A percentile compares a stretch with the other conserved stretches of the same genome.
These are phyloP conservation scores for Tetraselmis chui DNA, from an alignment of 139 green algal genomes.

Conservation along the genomic window DNA sequence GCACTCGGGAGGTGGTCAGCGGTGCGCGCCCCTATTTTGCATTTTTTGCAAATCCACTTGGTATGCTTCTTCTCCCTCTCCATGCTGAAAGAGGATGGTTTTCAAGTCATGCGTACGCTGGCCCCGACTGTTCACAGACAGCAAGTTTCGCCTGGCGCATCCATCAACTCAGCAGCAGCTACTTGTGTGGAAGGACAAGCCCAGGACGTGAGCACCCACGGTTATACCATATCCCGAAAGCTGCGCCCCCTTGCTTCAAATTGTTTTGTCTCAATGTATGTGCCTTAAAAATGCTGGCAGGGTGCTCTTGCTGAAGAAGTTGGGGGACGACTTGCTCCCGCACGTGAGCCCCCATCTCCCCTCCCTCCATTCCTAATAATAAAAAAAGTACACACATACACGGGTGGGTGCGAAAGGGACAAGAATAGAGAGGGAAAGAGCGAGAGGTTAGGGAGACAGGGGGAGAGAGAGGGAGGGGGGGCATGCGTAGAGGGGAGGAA, in stretches of 20 bases:
- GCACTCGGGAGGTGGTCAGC: neutral
- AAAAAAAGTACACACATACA: neutral
- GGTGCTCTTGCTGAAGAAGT: slow-evolving; percentile 94
- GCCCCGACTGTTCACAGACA: too few species aligned
- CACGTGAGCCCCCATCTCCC: slow-evolving; percentile 28
- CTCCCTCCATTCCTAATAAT: slow-evolving; percentile 40
- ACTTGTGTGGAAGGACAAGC: slow-evolving; percentile 86
- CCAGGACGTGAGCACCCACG: slow-evolving; percentile 49
- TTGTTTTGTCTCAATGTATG: neutral
- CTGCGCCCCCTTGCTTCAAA: neutral
- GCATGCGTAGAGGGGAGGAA: neutral
- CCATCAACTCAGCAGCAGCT: slow-evolving; percentile 94
- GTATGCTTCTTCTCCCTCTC: too few species aligned
- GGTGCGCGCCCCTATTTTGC: neutral
- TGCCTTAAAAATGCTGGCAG: slow-evolving; percentile 29
- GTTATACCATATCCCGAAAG: too few species aligned
- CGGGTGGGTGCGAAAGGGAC: neutral
- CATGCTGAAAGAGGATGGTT: too few species aligned
- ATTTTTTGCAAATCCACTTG: too few species aligned
- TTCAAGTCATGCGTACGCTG: too few species aligned
- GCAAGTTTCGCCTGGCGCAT: slow-evolving; percentile 78
- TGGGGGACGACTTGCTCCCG: slow-evolving; percentile 73
- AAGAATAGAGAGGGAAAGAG: neutral
- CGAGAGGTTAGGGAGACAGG: slow-evolving; percentile 12
- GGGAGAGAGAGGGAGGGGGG: neutral